A percentile compares a stretch with the other conserved stretches of the same genome.
phyloP scores from a whole-genome alignment of 192 early-diverging fungal genomes.

The Spinellus fusiger region DNA sequence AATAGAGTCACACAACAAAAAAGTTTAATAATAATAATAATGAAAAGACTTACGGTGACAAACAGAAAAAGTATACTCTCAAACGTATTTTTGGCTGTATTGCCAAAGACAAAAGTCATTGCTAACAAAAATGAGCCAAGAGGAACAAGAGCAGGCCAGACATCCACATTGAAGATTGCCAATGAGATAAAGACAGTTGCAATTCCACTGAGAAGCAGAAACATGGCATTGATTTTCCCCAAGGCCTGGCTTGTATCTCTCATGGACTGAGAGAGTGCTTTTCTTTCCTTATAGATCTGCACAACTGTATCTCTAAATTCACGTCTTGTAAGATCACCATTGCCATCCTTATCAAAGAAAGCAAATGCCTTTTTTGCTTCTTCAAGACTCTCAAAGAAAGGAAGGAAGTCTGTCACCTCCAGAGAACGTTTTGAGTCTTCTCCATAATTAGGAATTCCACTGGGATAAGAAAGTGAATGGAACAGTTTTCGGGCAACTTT shows the following conservation, averaged over 20 bases:
- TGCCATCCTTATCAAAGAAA: constrained; percentile 82
- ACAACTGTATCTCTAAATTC: constrained; percentile 80
- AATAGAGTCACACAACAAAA: background rate
- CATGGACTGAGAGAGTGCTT: constrained; percentile 59
- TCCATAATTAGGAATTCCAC: background rate
- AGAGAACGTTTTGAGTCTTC: constrained; percentile 45
- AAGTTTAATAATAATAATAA: background rate
- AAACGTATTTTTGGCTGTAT: constrained; percentile 69
- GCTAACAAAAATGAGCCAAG: constrained; percentile 46
- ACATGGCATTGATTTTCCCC: constrained; percentile 64
- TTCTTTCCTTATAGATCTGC: constrained; percentile 74
- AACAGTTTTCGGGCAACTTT: constrained; percentile 25
- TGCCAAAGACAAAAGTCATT: constrained; percentile 80
- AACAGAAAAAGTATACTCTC: constrained; percentile 83
- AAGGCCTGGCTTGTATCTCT: constrained; percentile 81
- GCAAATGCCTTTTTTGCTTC: constrained; percentile 76
- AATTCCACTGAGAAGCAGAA: constrained; percentile 48
- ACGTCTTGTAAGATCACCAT: constrained; percentile 72
- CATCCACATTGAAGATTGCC: constrained; percentile 28
- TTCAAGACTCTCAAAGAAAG: constrained; percentile 64
- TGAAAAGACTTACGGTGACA: constrained; percentile 35
- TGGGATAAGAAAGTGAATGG: constrained; percentile 12
- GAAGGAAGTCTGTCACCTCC: constrained; percentile 61
- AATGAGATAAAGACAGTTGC: constrained; percentile 51
- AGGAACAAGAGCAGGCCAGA: constrained; percentile 16